Conservation (phyloP, 2,329 filamentous ascomycete genomes). For the Grosmannia huntii region DNA sequence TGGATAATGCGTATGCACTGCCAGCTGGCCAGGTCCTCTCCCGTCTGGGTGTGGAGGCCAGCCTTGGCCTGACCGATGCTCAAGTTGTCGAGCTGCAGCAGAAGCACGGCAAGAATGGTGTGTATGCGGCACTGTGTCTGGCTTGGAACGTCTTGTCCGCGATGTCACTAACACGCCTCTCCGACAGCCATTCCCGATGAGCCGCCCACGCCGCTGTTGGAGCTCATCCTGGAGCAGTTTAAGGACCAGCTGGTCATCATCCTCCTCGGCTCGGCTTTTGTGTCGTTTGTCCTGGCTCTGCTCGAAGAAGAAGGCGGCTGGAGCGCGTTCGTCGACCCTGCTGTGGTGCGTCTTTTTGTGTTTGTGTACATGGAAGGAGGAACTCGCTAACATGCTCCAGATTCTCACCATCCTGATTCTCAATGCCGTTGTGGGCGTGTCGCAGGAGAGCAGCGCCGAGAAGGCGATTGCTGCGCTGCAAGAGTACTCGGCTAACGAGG, state of each 20-base stretch:
- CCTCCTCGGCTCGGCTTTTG: conserved; percentile 77
- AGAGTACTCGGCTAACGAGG: conserved; percentile 97
- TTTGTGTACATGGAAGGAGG: too few relatives aligned
- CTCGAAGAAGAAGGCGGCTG: conserved; percentile 90
- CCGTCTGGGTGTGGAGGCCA: conserved; percentile 42
- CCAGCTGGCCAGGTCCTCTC: conserved; percentile 45
- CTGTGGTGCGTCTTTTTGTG: conserved; percentile 56
- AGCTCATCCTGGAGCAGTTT: conserved; percentile 96
- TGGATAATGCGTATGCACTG: conserved; percentile 52
- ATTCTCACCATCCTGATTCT: conserved; percentile 95
- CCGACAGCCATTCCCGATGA: conserved; percentile 58
- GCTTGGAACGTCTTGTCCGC: too few relatives aligned
- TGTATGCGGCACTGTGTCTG: conserved; percentile 13
- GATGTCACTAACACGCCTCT: not conserved
- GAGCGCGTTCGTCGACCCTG: conserved; percentile 94
- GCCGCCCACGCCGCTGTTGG: conserved; percentile 88
- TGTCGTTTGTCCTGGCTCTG: conserved; percentile 86
- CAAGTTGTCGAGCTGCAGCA: conserved; percentile 42
- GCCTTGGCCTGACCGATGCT: conserved; percentile 42
- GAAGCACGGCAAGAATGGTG: conserved; percentile 57
- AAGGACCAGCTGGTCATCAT: conserved; percentile 98
- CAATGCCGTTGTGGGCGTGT: conserved; percentile 94
- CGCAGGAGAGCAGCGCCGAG: conserved; percentile 95
- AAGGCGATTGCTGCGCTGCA: conserved; percentile 96
- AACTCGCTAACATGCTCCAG: conserved; percentile 27